These are phyloP conservation scores for Penicillium sp. DNA, from an alignment of 2,329 filamentous ascomycete species.

Conservation along the genomic window DNA sequence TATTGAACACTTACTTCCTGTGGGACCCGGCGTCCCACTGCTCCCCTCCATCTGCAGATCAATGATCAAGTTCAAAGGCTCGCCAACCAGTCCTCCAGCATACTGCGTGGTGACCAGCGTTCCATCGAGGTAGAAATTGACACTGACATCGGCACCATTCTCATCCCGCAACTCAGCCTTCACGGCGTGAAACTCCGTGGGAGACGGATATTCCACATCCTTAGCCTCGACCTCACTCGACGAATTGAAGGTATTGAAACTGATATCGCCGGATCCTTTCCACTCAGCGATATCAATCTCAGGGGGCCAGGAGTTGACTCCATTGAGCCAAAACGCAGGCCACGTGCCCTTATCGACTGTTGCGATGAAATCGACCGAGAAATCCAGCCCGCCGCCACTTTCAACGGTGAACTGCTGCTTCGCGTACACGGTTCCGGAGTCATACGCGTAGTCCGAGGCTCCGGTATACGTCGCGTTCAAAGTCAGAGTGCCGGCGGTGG, in stretches of 20 bases:
- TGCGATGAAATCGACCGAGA: slow-evolving; percentile 44
- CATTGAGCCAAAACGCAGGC: slow-evolving; percentile 63
- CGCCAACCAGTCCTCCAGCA: slow-evolving; percentile 53
- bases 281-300: slow-evolving; percentile 64
- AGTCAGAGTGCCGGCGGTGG: slow-evolving; percentile 48
- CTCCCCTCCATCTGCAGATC: slow-evolving; percentile 30
- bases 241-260: slow-evolving; percentile 36
- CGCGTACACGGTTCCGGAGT: slow-evolving; percentile 52
- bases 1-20: slow-evolving; percentile 11
- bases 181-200: slow-evolving; percentile 54
- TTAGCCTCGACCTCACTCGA: slow-evolving; percentile 49
- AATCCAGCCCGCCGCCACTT: slow-evolving; percentile 41
- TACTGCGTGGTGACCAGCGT: slow-evolving; percentile 53
- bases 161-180: slow-evolving; percentile 54
- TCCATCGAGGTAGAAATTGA: slow-evolving; percentile 59
- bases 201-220: slow-evolving; percentile 52
- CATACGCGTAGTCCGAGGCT: slow-evolving; percentile 50
- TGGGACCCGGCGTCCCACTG: slow-evolving; percentile 15
- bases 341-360: slow-evolving; percentile 50
- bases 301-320: slow-evolving; percentile 58
- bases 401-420: slow-evolving; percentile 46
- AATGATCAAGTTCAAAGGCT: slow-evolving; percentile 41
- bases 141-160: slow-evolving; percentile 55
- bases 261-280: slow-evolving; percentile 53
- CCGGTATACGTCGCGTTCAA: slow-evolving; percentile 50